A percentile compares a stretch with the other conserved stretches of the same genome.
Evolutionary conservation across 192 early-diverging fungal species (phyloP).

Genomic region (Umbelopsis vinacea): DNA sequence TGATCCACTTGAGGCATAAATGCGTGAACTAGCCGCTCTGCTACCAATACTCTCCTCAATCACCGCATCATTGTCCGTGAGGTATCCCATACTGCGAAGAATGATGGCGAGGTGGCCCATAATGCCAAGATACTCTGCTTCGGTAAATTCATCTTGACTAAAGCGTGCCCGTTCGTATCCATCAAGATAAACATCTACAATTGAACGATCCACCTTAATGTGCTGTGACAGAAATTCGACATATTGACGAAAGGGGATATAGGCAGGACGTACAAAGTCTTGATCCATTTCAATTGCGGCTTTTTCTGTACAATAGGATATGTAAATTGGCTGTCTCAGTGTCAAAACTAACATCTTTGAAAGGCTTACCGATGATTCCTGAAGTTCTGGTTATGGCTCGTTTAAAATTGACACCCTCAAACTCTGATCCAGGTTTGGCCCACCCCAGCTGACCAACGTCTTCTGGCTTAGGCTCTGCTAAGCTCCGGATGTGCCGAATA

Average conservation of each 20-base stretch:
- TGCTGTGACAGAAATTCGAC: slow-evolving; percentile 56
- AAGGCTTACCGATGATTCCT: slow-evolving; percentile 52
- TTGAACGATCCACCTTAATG: slow-evolving; percentile 43
- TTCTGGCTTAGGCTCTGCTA: slow-evolving; percentile 46
- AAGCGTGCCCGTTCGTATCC: slow-evolving; percentile 63
- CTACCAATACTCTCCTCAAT: slow-evolving; percentile 24
- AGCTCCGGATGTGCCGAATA: slow-evolving; percentile 41
- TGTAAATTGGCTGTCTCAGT: no score
- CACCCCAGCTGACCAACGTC: slow-evolving; percentile 55
- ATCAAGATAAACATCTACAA: slow-evolving; percentile 56
- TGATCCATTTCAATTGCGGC: slow-evolving; percentile 43
- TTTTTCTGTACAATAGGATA: slow-evolving; percentile 39
- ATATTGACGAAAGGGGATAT: slow-evolving; percentile 55
- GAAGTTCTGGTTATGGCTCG: slow-evolving; percentile 57
- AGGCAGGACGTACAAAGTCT: slow-evolving; percentile 48
- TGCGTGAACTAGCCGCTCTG: neutral
- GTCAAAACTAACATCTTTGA: neutral
- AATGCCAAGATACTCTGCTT: slow-evolving; percentile 55
- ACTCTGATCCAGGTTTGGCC: slow-evolving; percentile 52
- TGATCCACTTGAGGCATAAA: slow-evolving; percentile 5
- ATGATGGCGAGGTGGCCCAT: slow-evolving; percentile 55
- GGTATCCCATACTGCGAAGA: slow-evolving; percentile 50
- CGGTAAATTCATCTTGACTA: slow-evolving; percentile 38
- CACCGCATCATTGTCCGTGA: slow-evolving; percentile 27
- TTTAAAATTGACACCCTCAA: slow-evolving; percentile 58